These are phyloP conservation scores for Solanum megistacrolobum DNA, from an alignment of 257 asterid genomes.

Conservation along the genomic window DNA sequence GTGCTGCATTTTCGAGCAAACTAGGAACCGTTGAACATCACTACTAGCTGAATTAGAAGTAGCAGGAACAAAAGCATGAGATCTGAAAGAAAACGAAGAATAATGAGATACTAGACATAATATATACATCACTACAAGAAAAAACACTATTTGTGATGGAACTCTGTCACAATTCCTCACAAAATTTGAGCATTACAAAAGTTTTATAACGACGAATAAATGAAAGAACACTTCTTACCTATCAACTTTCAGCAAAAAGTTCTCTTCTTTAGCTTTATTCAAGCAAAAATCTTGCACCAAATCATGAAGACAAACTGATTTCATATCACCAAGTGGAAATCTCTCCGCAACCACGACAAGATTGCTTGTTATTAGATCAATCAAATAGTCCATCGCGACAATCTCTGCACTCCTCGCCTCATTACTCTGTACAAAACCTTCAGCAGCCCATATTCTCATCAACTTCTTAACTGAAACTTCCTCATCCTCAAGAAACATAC, in stretches of 20 bases:
- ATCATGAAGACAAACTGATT: slow-evolving; percentile 2
- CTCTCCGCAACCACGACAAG: not conserved
- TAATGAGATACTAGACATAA: not conserved
- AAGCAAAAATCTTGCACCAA: not conserved
- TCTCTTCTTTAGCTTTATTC: not conserved
- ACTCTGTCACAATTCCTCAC: not conserved
- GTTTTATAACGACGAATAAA: not conserved
- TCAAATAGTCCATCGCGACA: not conserved
- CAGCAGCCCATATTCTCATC: slow-evolving; percentile 5
- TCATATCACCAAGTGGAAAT: not conserved
- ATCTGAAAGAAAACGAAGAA: not conserved
- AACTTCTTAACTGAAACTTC: not conserved
- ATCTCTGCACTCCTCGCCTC: not conserved
- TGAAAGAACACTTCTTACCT: not conserved
- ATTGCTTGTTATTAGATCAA: not conserved
- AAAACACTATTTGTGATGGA: not conserved
- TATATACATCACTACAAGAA: not conserved
- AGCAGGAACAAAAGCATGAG: not conserved
- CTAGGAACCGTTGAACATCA: not conserved
- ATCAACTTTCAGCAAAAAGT: not conserved
- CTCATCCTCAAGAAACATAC: not conserved
- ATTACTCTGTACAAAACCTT: slow-evolving; percentile 3
- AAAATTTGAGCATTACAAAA: not conserved
- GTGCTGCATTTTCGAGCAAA: not conserved
- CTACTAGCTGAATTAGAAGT: not conserved